Conservation (phyloP, 2,329 filamentous ascomycete species). For the Orbilia ellipsospora region DNA sequence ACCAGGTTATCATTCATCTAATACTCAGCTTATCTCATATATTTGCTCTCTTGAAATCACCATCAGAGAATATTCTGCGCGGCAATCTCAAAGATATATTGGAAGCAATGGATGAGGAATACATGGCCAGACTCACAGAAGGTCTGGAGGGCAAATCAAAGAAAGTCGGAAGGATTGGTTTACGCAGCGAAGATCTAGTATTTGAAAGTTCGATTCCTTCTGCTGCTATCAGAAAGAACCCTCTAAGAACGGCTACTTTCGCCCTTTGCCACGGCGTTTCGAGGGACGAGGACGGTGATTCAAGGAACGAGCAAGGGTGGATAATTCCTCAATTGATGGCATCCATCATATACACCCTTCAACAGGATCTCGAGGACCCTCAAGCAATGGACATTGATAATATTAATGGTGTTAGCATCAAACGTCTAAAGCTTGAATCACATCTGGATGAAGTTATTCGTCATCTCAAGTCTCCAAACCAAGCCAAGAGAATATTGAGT, state of each 20-base stretch:
- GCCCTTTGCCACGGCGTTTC: constrained; percentile 70
- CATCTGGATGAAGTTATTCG: constrained; percentile 64
- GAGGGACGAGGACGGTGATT: constrained; percentile 3
- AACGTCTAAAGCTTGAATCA: constrained; percentile 56
- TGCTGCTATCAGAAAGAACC: constrained; percentile 66
- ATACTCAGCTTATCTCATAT: constrained; percentile 72
- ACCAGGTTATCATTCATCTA: constrained; percentile 72
- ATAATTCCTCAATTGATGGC: constrained; percentile 63
- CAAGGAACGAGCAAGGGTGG: constrained; percentile 59
- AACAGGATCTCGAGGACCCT: constrained; percentile 64
- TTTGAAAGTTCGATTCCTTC: constrained; percentile 68
- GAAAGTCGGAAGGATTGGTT: constrained; percentile 72
- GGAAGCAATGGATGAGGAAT: constrained; percentile 80
- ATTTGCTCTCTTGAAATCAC: constrained; percentile 66
- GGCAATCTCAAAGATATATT: constrained; percentile 72
- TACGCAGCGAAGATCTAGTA: constrained; percentile 81
- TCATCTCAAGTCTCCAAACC: constrained; percentile 65
- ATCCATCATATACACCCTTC: constrained; percentile 70
- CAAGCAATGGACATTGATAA: constrained; percentile 40
- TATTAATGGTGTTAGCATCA: constrained; percentile 47
- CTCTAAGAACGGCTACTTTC: constrained; percentile 67
- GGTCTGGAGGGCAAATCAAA: no score
- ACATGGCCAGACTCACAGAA: constrained; percentile 67
- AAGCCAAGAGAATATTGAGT: constrained; percentile 66
- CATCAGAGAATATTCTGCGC: constrained; percentile 61